These are phyloP conservation scores for Collybia sordida DNA, from an alignment of 768 basidiomycete species.

Conservation along the genomic window DNA sequence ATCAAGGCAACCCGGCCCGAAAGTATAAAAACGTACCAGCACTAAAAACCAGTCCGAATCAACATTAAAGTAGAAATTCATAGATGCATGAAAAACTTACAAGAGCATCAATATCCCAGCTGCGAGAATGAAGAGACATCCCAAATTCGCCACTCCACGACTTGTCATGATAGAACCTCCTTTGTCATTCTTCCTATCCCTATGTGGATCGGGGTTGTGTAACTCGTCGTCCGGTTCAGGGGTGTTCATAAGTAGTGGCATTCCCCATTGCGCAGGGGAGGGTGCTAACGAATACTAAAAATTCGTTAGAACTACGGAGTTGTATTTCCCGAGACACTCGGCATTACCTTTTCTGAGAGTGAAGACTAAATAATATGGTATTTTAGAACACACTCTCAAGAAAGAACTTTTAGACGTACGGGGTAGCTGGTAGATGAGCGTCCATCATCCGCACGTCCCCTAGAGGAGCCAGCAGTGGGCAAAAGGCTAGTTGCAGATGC, in stretches of 20 bases:
- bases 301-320: not conserved
- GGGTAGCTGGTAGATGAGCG: conserved; percentile 10
- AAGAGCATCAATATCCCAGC: conserved; percentile 50
- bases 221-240: conserved; percentile 65
- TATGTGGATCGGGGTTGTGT: conserved; percentile 60
- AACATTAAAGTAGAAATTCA: not conserved
- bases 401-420: conserved; percentile 7
- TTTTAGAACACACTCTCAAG: not conserved
- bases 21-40: conserved; percentile 30
- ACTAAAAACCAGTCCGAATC: conserved; percentile 20
- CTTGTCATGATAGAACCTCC: conserved; percentile 60
- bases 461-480: conserved; percentile 3
- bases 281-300: conserved; percentile 38
- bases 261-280: conserved; percentile 50
- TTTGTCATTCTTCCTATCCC: conserved; percentile 51
- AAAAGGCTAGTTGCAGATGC: conserved; percentile 19
- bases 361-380: conserved; percentile 18
- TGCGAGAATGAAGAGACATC: conserved; percentile 62
- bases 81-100: conserved; percentile 35
- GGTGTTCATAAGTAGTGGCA: conserved; percentile 37
- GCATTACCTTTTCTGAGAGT: conserved; percentile 28
- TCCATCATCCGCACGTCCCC: too few species aligned
- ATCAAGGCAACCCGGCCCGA: conserved; percentile 4
- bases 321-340: not conserved
- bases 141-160: conserved; percentile 65